Base-by-base conservation (phyloP, 768 basidiomycete species). In the Leccinum fibrillosum region DNA sequence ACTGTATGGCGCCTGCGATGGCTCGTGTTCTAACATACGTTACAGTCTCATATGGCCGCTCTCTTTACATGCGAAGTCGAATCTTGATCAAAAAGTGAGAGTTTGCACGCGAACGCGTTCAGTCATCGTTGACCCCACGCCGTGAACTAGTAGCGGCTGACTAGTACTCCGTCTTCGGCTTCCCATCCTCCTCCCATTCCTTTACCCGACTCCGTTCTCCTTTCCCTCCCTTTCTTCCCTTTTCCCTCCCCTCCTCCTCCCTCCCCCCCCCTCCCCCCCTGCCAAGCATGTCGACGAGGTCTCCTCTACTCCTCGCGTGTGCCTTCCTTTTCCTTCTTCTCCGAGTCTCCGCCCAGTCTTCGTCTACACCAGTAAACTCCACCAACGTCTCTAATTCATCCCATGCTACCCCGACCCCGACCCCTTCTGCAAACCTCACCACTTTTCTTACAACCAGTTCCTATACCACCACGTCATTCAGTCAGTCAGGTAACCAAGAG, bases 361-460 rank as follows among this genome's bases (percentile, higher is more conserved):
- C 66, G 37, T 64, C 66, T 28, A 19, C 64, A 4, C 58, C 69
- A 50, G 56, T 64, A 52, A 65, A 61, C 52, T 52, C 68, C 52
- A 58, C 66, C 52, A 58, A 59, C 34, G 61, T 64, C 5, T 17
- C 65, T 32, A 52, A 2, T 42, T 35, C 48, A 5, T 52, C 63
- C n/a, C n/a, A 26, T n/a, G n/a, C 42, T 1, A 13, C 25, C 7
- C 4, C 32, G 11, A 2, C 23, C 4, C 15, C 63, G 2, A 32
- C 65, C 4, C 32, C 47, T 3, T 50, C 66, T 12, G 48, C 55
- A n/a, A 76, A 75, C 49, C 56, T 82, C 53, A 84, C 84, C 35
- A 74, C 86, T 49, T 83, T 83, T 55, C 74, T 83, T 53, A 80
- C 83, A 15, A 84, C 82, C 15, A 76, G 76, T 58, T 81, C 82